Evolutionary conservation across 192 early-diverging fungal species (phyloP).

Genomic region (Coemansia aciculifera): DNA sequence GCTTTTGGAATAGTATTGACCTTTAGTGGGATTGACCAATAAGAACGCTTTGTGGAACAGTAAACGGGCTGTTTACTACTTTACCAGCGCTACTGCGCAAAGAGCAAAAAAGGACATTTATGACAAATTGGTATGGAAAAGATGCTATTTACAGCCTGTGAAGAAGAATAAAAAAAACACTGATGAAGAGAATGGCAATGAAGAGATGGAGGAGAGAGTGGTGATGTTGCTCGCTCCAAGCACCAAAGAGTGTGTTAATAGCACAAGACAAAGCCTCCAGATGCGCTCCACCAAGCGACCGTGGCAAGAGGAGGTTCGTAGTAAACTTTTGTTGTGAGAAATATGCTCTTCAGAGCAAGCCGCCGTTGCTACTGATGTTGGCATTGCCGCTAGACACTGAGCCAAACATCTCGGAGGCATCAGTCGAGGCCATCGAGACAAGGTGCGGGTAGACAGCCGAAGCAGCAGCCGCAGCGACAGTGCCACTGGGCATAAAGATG

Average conservation of each 20-base stretch:
- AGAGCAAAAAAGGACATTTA: neutral
- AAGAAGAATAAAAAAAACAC: slow-evolving; percentile 3
- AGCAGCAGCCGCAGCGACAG: slow-evolving; percentile 7
- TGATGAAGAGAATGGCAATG: neutral
- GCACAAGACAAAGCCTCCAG: slow-evolving; percentile 1
- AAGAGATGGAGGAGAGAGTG: neutral
- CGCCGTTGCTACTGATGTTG: slow-evolving; percentile 3
- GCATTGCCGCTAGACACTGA: neutral
- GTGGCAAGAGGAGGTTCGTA: neutral
- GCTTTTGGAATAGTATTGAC: slow-evolving; percentile 31
- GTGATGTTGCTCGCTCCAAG: neutral
- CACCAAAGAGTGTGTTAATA: neutral
- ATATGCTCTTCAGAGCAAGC: slow-evolving; percentile 15
- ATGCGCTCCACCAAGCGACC: neutral
- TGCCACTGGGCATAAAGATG: slow-evolving; percentile 21
- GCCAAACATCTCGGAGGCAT: neutral
- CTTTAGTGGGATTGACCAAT: neutral
- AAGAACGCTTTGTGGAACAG: neutral
- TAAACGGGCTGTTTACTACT: neutral
- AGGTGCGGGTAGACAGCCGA: slow-evolving; percentile 4
- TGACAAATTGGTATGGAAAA: neutral
- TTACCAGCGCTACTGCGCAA: neutral
- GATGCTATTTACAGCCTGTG: neutral
- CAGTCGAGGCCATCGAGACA: neutral
- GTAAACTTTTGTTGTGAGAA: slow-evolving; percentile 2